Percentiles rank a stretch among this genome's conserved stretches.
These are phyloP conservation scores for Kwoniella botswanensis DNA, from an alignment of 768 basidiomycete species.

Conservation along the genomic window DNA sequence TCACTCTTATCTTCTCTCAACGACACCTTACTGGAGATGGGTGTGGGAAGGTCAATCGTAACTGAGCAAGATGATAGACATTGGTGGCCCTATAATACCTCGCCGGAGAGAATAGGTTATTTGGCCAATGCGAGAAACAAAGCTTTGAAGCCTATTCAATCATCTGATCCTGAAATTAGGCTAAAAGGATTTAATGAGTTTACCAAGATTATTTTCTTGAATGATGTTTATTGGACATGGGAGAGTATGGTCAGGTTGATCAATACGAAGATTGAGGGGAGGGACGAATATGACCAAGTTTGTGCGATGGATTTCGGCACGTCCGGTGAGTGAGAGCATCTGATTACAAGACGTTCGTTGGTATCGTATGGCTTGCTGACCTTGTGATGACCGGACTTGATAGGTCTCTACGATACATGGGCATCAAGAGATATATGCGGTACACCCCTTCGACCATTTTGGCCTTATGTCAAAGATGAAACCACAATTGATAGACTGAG, in stretches of 20 bases:
- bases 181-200: slow-evolving; percentile 17
- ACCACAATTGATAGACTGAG: slow-evolving; percentile 6
- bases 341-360: no score
- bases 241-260: slow-evolving; percentile 61
- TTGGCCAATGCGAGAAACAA: slow-evolving; percentile 61
- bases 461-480: slow-evolving; percentile 26
- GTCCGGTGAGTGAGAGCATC: slow-evolving; percentile 31
- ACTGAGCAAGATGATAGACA: slow-evolving; percentile 45
- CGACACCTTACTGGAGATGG: slow-evolving; percentile 38
- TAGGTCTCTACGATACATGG: slow-evolving; percentile 30
- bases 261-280: slow-evolving; percentile 27
- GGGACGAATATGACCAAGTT: slow-evolving; percentile 59
- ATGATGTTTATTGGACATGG: slow-evolving; percentile 61
- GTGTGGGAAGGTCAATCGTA: slow-evolving; percentile 56
- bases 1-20: slow-evolving; percentile 55
- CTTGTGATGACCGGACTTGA: no score
- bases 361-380: no score
- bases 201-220: slow-evolving; percentile 60
- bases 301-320: slow-evolving; percentile 61
- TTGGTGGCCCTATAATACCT: slow-evolving; percentile 44
- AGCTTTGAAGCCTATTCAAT: slow-evolving; percentile 61
- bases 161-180: slow-evolving; percentile 49
- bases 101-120: slow-evolving; percentile 59
- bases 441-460: slow-evolving; percentile 32
- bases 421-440: slow-evolving; percentile 37